Conservation (phyloP, 1,284 basidiomycete species). For the Malassezia nana region DNA sequence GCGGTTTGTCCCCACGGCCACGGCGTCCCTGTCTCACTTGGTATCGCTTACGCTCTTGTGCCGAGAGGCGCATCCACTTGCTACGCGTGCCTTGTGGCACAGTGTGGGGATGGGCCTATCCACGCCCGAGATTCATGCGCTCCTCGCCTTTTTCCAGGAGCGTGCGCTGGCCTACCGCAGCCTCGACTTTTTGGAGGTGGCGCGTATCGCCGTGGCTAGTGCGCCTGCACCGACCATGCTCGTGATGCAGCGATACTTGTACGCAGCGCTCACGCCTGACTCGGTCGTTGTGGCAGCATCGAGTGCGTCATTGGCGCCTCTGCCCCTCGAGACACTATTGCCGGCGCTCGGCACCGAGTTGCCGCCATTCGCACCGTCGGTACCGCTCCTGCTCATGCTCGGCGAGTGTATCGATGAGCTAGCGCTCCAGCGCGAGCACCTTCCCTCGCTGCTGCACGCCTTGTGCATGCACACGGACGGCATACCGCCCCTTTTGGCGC, state of each 20-base stretch:
- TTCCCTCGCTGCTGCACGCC: conserved; percentile 69
- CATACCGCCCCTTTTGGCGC: conserved; percentile 43
- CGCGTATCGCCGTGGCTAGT: conserved; percentile 2
- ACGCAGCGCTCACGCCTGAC: not conserved
- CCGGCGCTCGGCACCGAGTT: not conserved
- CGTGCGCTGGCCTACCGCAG: conserved; percentile 3
- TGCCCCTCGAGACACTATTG: not conserved
- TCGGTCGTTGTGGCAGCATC: not conserved
- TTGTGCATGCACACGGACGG: conserved; percentile 77
- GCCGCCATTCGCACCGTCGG: not conserved
- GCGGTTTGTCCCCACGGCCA: not conserved
- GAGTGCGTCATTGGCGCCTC: not conserved
- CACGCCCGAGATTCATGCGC: not conserved
- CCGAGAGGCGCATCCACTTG: conserved; percentile 64
- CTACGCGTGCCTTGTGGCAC: conserved; percentile 65
- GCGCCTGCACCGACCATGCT: not conserved
- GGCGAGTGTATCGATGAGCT: conserved; percentile 7
- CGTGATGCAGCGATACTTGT: not conserved
- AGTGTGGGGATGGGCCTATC: not conserved
- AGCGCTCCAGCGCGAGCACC: not conserved
- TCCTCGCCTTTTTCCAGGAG: not conserved
- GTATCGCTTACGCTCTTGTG: conserved; percentile 70
- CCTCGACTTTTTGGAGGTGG: conserved; percentile 1
- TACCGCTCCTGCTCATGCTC: conserved; percentile 5
- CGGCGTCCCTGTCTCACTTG: conserved; percentile 61